Percentiles rank a stretch among this genome's conserved stretches.
Conservation (phyloP, 2,329 filamentous ascomycete genomes). For the Rhynchosporium agropyri region DNA sequence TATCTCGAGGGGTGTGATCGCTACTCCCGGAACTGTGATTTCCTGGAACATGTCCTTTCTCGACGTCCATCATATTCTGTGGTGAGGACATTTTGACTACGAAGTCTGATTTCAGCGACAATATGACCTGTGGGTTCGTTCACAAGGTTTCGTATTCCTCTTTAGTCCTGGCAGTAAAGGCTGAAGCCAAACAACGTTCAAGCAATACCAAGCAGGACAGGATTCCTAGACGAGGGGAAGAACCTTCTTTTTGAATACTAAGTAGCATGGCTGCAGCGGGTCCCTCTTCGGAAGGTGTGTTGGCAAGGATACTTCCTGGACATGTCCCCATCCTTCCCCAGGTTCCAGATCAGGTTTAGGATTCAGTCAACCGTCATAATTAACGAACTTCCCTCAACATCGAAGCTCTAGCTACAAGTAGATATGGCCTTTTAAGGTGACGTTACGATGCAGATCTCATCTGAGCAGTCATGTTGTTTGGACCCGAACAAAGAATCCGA, state of each 20-base stretch:
- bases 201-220: conserved; percentile 15
- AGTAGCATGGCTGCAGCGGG: not conserved
- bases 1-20: not conserved
- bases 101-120: not conserved
- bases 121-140: conserved; percentile 3
- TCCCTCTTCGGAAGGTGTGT: not conserved
- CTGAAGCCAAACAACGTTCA: conserved; percentile 1
- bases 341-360: not conserved
- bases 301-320: not conserved
- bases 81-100: conserved; percentile 6
- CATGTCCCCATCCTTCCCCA: not conserved
- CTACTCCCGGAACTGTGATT: conserved; percentile 9
- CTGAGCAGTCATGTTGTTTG: not conserved
- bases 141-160: not conserved
- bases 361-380: conserved; percentile 9
- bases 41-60: not conserved
- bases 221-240: not conserved
- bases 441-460: not conserved
- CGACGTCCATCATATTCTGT: not conserved
- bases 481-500: not conserved
- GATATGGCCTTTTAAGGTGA: not conserved
- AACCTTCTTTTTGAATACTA: not conserved
- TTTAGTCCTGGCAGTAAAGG: no score
- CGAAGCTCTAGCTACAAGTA: not conserved
- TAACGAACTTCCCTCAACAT: conserved; percentile 9